A percentile compares a stretch with the other conserved stretches of the same genome.
Conservation (phyloP, 257 asterid genomes). For the Catharanthus roseus region DNA sequence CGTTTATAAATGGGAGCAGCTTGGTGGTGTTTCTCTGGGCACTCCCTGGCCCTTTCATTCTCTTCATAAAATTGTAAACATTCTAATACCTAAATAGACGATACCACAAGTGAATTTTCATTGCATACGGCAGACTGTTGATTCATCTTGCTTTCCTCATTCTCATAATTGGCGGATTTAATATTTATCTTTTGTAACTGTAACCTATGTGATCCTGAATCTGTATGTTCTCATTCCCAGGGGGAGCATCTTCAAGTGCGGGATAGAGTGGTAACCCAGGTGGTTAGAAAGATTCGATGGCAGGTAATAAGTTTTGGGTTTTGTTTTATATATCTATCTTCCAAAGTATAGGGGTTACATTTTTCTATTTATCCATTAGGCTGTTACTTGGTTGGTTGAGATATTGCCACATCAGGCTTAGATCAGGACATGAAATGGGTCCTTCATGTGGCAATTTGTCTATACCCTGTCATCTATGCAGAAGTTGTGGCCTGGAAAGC, state of each 20-base stretch:
- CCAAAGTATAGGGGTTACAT: too few relatives aligned
- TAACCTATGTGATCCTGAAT: neutral
- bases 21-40: neutral
- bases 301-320: too few relatives aligned
- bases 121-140: neutral
- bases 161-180: neutral
- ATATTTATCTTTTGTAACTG: neutral
- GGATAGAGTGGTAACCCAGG: too few relatives aligned
- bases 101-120: neutral
- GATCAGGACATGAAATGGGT: too few relatives aligned
- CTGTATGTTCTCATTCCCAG: neutral
- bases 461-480: slow-evolving; percentile 5
- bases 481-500: slow-evolving; percentile 7
- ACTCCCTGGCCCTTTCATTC: slow-evolving; percentile 16
- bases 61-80: neutral
- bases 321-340: too few relatives aligned
- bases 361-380: too few relatives aligned
- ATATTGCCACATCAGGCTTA: too few relatives aligned
- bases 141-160: neutral
- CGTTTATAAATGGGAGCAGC: slow-evolving; percentile 19
- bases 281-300: too few relatives aligned
- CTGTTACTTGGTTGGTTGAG: too few relatives aligned
- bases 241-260: neutral
- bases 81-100: neutral
- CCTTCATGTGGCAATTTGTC: slow-evolving; percentile 13